Base-by-base conservation (phyloP, 208 protist species). In the Lotmaria passim region DNA sequence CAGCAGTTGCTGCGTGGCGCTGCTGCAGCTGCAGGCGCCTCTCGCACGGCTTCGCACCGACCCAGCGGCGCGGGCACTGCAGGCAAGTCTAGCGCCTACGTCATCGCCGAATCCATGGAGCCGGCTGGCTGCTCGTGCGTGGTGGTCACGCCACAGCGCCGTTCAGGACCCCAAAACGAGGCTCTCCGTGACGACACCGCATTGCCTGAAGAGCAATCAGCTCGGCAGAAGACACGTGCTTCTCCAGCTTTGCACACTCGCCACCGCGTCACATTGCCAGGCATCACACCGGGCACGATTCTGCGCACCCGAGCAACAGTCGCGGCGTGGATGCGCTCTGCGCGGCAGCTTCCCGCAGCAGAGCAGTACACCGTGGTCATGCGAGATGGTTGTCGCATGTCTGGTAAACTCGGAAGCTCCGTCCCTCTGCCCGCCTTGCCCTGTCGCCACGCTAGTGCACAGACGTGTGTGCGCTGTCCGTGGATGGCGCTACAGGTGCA, bases 401-500 rank as follows among this genome's bases (percentile, higher is more conserved):
- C 43, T 39, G 19, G 28, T 19, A 1, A 34, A 7, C 31, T 36
- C 2, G 33, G 53, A 1, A 19, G 15, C 14, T 52, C 46, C 43
- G 66, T 52, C 60, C 21, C 48, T 39, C 62, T 75, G 24, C 69
- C 60, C 4, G 26, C 67, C 7, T 39, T 85, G 17, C 68, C 82
- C 12, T 92, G 86, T 30, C 46, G 53, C 1, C 68, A 75, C 23
- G 80, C 81, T 7, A 70, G 62, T 12, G 33, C 31, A 1, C 61
- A 46, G 28, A 70, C 41, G 7, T 95, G 90, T 51, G 14, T n/a
- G 30, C 77, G 78, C 6, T 93, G 87, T 65, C 90, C 87, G 28
- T 95, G 90, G 90, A 92, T 93, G 84, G 76, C 77, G 44, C 59
- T 76, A 11, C 63, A 64, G 38, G 34, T 7, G 23, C 36, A 48